These are phyloP conservation scores for Trypanosoma melophagium DNA, from an alignment of 208 protist species.

Conservation along the genomic window DNA sequence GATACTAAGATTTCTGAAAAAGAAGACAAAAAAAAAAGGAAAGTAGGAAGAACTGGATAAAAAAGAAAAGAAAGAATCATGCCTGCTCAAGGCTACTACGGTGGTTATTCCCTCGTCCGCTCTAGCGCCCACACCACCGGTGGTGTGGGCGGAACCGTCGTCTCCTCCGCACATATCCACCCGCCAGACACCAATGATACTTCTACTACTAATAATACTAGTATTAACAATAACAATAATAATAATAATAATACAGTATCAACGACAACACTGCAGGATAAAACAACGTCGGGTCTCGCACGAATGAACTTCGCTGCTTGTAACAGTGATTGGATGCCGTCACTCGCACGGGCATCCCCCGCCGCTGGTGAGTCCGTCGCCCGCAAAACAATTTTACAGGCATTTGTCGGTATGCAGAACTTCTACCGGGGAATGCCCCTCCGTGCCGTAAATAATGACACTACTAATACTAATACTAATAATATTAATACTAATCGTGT, in stretches of 20 bases:
- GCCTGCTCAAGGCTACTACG: slow-evolving; percentile 17
- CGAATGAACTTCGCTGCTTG: slow-evolving; percentile 45
- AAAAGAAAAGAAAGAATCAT: slow-evolving; percentile 30
- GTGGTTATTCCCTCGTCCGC: slow-evolving; percentile 25
- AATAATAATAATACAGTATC: slow-evolving; percentile 4
- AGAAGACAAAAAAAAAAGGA: slow-evolving; percentile 3
- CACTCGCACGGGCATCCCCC: slow-evolving; percentile 33
- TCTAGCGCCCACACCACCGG: slow-evolving; percentile 3
- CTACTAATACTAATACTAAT: background rate
- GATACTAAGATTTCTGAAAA: background rate
- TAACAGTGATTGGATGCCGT: slow-evolving; percentile 64
- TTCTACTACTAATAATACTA: no score
- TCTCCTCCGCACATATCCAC: no score
- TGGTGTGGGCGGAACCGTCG: background rate
- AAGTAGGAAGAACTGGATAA: background rate
- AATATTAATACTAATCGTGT: background rate
- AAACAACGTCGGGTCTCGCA: slow-evolving; percentile 21
- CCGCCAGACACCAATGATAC: no score
- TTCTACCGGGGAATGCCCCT: slow-evolving; percentile 23
- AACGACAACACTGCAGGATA: background rate
- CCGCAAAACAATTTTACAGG: slow-evolving; percentile 5
- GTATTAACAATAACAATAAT: slow-evolving; percentile 1
- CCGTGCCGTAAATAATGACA: background rate
- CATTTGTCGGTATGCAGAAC: slow-evolving; percentile 15
- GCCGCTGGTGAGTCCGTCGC: slow-evolving; percentile 1